phyloP scores from a whole-genome alignment of 257 asterid species.

The Echium plantagineum region DNA sequence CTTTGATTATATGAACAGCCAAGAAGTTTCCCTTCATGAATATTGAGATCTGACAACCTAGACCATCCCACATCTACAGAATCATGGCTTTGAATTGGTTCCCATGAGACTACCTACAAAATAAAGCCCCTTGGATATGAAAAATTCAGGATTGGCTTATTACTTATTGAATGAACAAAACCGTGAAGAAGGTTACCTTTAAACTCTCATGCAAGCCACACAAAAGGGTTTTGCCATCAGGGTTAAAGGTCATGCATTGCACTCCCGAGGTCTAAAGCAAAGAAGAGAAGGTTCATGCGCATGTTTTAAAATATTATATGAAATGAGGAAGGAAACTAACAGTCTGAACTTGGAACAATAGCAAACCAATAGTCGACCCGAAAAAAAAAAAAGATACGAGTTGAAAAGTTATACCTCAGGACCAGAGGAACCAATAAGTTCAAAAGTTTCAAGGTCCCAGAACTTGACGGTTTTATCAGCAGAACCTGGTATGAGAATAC shows the following conservation, averaged over 20 bases:
- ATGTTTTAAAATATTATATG: no score
- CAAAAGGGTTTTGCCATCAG: conserved; percentile 96
- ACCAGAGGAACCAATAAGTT: conserved; percentile 90
- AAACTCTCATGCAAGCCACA: conserved; percentile 95
- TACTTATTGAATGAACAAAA: conserved; percentile 8
- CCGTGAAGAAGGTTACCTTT: conserved; percentile 45
- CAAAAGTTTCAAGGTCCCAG: conserved; percentile 99
- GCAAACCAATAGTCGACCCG: not conserved
- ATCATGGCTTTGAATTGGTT: conserved; percentile 85
- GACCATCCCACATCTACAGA: conserved; percentile 99
- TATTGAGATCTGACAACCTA: conserved; percentile 84
- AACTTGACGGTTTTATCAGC: conserved; percentile 92
- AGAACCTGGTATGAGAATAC: conserved; percentile 53
- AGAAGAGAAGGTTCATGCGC: not conserved
- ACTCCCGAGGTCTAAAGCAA: conserved; percentile 68
- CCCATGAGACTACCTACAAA: conserved; percentile 89
- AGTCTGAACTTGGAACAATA: conserved; percentile 6
- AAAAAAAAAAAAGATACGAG: not conserved
- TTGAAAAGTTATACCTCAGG: conserved; percentile 58
- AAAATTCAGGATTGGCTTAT: conserved; percentile 3
- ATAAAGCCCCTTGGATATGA: conserved; percentile 3
- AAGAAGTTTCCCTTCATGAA: conserved; percentile 98
- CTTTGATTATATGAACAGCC: conserved; percentile 99
- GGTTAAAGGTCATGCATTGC: conserved; percentile 90
- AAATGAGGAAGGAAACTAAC: conserved; percentile 1